Conservation (phyloP, 176 grass and related monocot species). For the Panicum miliaceum region DNA sequence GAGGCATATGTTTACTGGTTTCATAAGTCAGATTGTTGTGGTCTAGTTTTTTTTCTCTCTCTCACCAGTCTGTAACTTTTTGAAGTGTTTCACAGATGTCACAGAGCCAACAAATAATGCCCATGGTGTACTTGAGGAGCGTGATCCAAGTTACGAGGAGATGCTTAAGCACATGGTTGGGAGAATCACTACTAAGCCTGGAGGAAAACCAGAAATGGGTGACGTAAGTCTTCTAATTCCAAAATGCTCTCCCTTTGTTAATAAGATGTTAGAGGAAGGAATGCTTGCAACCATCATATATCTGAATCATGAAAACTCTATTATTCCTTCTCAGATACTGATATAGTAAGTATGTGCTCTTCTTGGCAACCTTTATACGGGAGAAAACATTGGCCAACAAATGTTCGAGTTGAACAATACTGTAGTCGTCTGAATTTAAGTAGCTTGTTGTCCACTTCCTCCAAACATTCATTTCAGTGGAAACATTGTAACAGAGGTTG, state of each 20-base stretch:
- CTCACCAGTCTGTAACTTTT: conserved; percentile 35
- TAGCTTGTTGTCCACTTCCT: neutral
- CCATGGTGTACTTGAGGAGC: conserved; percentile 60
- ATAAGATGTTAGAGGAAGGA: neutral
- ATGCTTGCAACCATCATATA: neutral
- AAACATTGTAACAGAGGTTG: neutral
- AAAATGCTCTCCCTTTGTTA: neutral
- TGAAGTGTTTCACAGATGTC: conserved; percentile 49
- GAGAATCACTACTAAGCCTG: conserved; percentile 86
- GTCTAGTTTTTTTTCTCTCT: neutral
- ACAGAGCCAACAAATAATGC: conserved; percentile 39
- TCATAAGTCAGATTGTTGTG: conserved; percentile 16
- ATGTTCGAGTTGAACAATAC: neutral
- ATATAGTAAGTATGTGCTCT: neutral
- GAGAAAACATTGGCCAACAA: neutral
- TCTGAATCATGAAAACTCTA: neutral
- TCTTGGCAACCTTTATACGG: neutral
- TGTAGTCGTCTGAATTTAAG: neutral
- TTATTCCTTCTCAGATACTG: neutral
- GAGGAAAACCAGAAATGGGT: conserved; percentile 89
- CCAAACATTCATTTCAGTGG: neutral
- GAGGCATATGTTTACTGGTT: neutral
- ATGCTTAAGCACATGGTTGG: conserved; percentile 96
- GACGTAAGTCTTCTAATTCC: conserved; percentile 60
- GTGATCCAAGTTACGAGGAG: conserved; percentile 86